These are phyloP conservation scores for Diplodia sapinea DNA, from an alignment of 2,329 filamentous ascomycete genomes.

Conservation along the genomic window DNA sequence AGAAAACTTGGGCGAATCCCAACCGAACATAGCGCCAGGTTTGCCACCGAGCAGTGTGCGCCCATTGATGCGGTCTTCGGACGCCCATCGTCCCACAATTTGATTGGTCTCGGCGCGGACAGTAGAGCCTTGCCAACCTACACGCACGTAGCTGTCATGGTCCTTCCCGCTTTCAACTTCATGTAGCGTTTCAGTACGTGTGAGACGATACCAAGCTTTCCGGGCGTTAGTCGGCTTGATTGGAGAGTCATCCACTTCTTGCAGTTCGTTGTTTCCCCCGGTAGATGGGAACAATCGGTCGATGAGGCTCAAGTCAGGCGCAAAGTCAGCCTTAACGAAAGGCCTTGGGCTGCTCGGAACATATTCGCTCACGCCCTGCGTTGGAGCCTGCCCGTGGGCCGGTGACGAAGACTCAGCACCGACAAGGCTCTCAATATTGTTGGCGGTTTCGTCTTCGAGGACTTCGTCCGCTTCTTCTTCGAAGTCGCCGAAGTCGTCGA, in stretches of 20 bases:
- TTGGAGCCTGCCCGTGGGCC: neutral
- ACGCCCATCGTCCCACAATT: constrained; percentile 45
- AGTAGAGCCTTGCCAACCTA: constrained; percentile 45
- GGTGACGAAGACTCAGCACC: neutral
- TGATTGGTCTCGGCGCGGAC: constrained; percentile 45
- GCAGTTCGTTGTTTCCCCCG: constrained; percentile 28
- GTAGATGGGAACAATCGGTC: constrained; percentile 39
- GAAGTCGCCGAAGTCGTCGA: constrained; percentile 35
- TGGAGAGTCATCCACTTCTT: constrained; percentile 40
- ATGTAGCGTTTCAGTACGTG: constrained; percentile 47
- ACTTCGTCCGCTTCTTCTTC: constrained; percentile 28
- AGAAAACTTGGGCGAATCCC: constrained; percentile 40
- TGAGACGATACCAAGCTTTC: constrained; percentile 50
- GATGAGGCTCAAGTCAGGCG: constrained; percentile 38
- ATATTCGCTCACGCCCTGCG: neutral
- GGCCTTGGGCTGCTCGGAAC: constrained; percentile 12
- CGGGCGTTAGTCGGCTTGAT: constrained; percentile 44
- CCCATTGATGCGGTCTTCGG: constrained; percentile 47
- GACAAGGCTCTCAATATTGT: neutral
- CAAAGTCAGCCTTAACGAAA: constrained; percentile 21
- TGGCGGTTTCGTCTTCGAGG: neutral
- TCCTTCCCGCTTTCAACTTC: constrained; percentile 45
- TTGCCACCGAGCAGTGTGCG: constrained; percentile 38
- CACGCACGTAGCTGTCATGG: constrained; percentile 47
- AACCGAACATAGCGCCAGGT: constrained; percentile 46